Conservation (phyloP, 495 filamentous ascomycete genomes). For the Aspergillus avenaceus region DNA sequence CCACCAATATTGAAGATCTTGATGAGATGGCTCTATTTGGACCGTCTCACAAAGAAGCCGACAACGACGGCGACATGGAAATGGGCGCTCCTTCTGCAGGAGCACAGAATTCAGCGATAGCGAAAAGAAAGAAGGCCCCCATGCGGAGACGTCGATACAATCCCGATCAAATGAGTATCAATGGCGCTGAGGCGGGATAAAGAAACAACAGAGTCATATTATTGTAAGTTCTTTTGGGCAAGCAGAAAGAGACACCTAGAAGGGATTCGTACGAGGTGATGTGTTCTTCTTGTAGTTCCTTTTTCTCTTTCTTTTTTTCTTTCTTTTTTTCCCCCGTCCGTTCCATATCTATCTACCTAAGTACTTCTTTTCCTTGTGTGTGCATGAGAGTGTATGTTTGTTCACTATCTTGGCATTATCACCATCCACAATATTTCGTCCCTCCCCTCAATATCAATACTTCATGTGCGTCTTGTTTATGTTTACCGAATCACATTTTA, state of each 20-base stretch:
- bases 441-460: background rate
- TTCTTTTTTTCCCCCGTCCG: background rate
- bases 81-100: slow-evolving; percentile 23
- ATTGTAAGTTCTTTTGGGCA: background rate
- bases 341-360: background rate
- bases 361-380: background rate
- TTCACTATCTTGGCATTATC: no score
- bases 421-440: background rate
- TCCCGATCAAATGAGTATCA: slow-evolving; percentile 35
- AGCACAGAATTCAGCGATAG: slow-evolving; percentile 35
- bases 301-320: slow-evolving; percentile 1
- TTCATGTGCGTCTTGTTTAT: background rate
- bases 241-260: background rate
- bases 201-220: background rate
- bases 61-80: slow-evolving; percentile 46
- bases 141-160: slow-evolving; percentile 44
- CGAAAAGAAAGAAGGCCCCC: slow-evolving; percentile 47
- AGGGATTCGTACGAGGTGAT: slow-evolving; percentile 1
- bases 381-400: no score
- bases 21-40: slow-evolving; percentile 67
- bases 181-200: slow-evolving; percentile 29
- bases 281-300: background rate
- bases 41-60: slow-evolving; percentile 32
- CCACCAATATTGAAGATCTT: slow-evolving; percentile 70
- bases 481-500: slow-evolving; percentile 2